Evolutionary conservation across 345 rosid species (phyloP).

Genomic region (Hibiscus trionum): DNA sequence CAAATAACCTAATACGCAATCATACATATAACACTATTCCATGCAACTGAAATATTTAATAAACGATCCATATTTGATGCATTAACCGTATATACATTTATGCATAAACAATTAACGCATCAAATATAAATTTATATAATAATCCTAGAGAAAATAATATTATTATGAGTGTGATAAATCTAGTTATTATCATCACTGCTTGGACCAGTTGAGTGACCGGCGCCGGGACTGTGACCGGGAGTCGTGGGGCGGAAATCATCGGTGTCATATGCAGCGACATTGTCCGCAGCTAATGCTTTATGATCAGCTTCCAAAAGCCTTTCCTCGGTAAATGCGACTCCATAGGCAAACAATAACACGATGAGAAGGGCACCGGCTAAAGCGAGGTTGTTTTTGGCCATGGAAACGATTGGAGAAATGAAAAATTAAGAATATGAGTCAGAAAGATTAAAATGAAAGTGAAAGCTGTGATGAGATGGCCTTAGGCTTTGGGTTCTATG

Average conservation of each 20-base stretch:
- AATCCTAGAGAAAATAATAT: not conserved
- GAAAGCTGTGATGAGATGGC: slow-evolving; percentile 9
- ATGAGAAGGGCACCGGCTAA: slow-evolving; percentile 10
- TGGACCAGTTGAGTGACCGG: not conserved
- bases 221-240: not conserved
- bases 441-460: not conserved
- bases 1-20: not conserved
- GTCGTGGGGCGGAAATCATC: not conserved
- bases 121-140: not conserved
- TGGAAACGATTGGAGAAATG: not conserved
- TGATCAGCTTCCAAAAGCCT: slow-evolving; percentile 13
- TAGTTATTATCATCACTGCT: not conserved
- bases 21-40: not conserved
- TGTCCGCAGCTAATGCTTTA: not conserved
- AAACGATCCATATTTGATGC: no score
- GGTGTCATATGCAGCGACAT: not conserved
- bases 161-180: not conserved
- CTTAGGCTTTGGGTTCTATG: not conserved
- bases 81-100: not conserved
- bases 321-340: slow-evolving; percentile 17
- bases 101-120: not conserved
- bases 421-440: not conserved
- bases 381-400: slow-evolving; percentile 18
- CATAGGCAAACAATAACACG: slow-evolving; percentile 16
- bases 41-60: not conserved